Conservation (phyloP, 1,284 basidiomycete genomes). For the Xanthoconium separans region DNA sequence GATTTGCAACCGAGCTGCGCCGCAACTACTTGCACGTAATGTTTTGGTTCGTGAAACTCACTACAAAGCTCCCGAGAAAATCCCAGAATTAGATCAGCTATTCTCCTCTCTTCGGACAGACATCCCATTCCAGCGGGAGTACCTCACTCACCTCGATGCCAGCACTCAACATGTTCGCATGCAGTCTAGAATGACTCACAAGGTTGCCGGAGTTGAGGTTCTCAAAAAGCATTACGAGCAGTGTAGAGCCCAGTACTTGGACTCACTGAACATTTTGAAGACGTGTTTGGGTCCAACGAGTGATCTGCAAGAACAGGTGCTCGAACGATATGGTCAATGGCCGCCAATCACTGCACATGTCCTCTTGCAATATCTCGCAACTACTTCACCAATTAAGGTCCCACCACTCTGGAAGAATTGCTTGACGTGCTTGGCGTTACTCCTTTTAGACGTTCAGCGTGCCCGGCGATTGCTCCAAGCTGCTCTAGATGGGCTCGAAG, state of each 20-base stretch:
- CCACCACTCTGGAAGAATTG: neutral
- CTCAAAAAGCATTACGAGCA: neutral
- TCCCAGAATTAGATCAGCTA: neutral
- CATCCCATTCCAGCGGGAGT: neutral
- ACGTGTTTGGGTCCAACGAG: neutral
- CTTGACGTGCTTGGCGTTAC: neutral
- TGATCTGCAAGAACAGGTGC: neutral
- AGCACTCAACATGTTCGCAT: neutral
- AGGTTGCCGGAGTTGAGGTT: neutral
- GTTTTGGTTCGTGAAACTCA: neutral
- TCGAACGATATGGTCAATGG: slow-evolving; percentile 9
- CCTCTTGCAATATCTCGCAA: slow-evolving; percentile 17
- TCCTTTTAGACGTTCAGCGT: neutral
- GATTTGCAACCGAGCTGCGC: neutral
- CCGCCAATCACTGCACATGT: slow-evolving; percentile 24
- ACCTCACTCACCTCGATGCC: neutral
- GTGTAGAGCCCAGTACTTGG: neutral
- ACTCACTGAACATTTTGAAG: neutral
- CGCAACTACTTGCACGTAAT: neutral
- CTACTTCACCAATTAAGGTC: neutral
- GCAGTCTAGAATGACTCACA: neutral
- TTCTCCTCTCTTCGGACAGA: neutral
- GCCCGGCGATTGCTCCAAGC: neutral
- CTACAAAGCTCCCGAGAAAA: neutral
- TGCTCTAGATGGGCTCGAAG: neutral